Base-by-base conservation (phyloP, 1,139 yeast genomes). In the Candida frijolesensis region DNA sequence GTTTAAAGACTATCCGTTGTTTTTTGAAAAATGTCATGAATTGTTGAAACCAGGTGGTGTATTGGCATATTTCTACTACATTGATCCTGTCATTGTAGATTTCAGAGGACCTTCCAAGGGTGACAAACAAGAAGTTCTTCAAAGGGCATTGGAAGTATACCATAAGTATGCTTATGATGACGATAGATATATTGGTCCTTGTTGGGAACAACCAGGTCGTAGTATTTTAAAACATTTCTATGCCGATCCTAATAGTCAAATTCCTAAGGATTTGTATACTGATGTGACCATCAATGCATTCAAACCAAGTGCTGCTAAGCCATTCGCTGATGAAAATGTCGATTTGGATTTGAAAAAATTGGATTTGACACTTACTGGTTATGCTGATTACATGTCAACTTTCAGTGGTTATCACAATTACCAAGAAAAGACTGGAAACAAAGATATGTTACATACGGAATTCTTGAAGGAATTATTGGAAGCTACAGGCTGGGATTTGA, bases 161-260 rank as follows among this genome's bases (percentile, higher is more conserved):
- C 48, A 55, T 51, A 65, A 70, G 48, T 72, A 66, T 51, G 67
- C 65, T n/a, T 76, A 76, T 53, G 66, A 68, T 22, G 75, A 74
- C 50, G 68, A 71, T 1, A 49, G 57, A n/a, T 61, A 53, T 22
- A 60, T 75, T 16, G 80, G 81, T 0, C 76, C 76, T 1, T 64
- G 69, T 54, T 74, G 79, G 79, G 78, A 74, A 54, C 75, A 73
- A 51, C 81, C 81, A 1, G 81, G 81, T 2, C 59, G 80, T 47
- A 45, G 53, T 10, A 68, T 73, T 32, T 58, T 76, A 47, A 66
- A 65, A 51, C 52, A 69, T 41, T 58, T 54, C 49, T 68, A 67
- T 51, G 53, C 47, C 4, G 68, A 60, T 19, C 73, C 72, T 25
- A 70, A 74, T 54, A 48, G 59, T 5, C 55, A 63, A 15, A 71